phyloP scores from a whole-genome alignment of 306 rosid species.

The Crataegus laevigata region DNA sequence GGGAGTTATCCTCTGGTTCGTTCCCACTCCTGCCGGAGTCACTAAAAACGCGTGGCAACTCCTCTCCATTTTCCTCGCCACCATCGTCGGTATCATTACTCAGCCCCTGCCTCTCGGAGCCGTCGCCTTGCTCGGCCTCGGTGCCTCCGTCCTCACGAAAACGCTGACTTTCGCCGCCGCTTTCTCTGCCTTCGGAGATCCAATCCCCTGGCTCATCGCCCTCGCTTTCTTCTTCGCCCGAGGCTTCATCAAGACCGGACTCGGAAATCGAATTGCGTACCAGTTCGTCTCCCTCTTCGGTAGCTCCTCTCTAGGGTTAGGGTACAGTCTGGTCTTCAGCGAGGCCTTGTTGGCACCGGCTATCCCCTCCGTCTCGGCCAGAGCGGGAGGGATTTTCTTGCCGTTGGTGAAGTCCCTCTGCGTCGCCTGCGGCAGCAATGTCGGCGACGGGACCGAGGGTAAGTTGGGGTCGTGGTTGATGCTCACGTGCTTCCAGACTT shows the following conservation, averaged over 20 bases:
- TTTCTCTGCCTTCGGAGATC: constrained; percentile 91
- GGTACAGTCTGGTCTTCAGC: constrained; percentile 90
- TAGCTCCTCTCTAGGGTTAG: constrained; percentile 86
- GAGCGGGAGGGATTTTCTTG: constrained; percentile 92
- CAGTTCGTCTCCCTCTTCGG: constrained; percentile 90
- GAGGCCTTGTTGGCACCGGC: constrained; percentile 95
- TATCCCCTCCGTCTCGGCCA: constrained; percentile 87
- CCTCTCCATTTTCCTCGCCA: constrained; percentile 78
- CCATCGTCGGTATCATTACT: constrained; percentile 86
- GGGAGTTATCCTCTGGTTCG: constrained; percentile 70
- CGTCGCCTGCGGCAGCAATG: constrained; percentile 92
- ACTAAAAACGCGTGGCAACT: constrained; percentile 80
- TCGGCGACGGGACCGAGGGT: constrained; percentile 80
- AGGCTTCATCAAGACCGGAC: constrained; percentile 90
- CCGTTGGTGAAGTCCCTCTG: constrained; percentile 85
- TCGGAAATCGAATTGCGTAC: constrained; percentile 84
- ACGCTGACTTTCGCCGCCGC: constrained; percentile 83
- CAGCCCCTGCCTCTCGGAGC: constrained; percentile 96
- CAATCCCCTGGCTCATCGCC: constrained; percentile 93
- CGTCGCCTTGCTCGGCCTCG: constrained; percentile 77
- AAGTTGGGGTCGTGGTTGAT: constrained; percentile 85
- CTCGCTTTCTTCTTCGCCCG: constrained; percentile 95
- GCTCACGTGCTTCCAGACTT: constrained; percentile 96
- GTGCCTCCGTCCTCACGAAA: constrained; percentile 81
- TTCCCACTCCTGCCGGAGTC: constrained; percentile 80